A percentile compares a stretch with the other conserved stretches of the same genome.
phyloP scores from a whole-genome alignment of 371 early-diverging fungal genomes.

The Rhizopus arrhizus region DNA sequence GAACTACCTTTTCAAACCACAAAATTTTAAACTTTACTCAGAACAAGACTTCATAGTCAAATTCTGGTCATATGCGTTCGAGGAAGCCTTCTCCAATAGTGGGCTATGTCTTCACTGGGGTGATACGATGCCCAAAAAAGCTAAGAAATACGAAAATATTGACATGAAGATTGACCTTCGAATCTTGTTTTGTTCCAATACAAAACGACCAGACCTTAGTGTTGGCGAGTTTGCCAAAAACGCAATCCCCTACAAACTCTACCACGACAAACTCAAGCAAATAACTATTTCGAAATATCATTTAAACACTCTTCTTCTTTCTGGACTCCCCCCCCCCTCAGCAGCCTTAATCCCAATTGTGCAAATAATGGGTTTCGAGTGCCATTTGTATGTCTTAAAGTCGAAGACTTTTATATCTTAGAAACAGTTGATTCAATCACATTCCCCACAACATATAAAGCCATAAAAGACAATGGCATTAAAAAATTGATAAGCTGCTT shows the following conservation, averaged over 20 bases:
- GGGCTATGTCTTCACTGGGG: constrained; percentile 17
- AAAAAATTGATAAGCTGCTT: constrained; percentile 4
- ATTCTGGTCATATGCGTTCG: constrained; percentile 11
- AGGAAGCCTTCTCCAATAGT: constrained; percentile 9
- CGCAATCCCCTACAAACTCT: constrained; percentile 15
- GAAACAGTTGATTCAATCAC: constrained; percentile 9
- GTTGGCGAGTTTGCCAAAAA: constrained; percentile 22
- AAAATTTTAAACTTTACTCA: constrained; percentile 13
- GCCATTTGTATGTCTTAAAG: constrained; percentile 10
- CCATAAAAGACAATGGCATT: constrained; percentile 10
- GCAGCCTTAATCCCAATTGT: constrained; percentile 10
- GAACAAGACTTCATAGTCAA: constrained; percentile 18
- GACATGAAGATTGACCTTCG: constrained; percentile 25
- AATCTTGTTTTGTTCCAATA: constrained; percentile 15
- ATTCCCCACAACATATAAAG: constrained; percentile 11
- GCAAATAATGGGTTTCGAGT: constrained; percentile 21
- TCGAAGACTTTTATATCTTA: constrained; percentile 14
- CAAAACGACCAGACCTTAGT: constrained; percentile 9
- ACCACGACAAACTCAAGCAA: constrained; percentile 15
- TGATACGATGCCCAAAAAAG: constrained; percentile 16
- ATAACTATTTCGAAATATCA: constrained; percentile 14
- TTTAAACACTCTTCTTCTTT: constrained; percentile 15
- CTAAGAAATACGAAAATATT: constrained; percentile 18
- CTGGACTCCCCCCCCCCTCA: constrained; percentile 9
- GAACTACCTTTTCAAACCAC: constrained; percentile 14